Evolutionary conservation across 352 stramenopile species (phyloP).

Genomic region (Phytophthora crassamura): DNA sequence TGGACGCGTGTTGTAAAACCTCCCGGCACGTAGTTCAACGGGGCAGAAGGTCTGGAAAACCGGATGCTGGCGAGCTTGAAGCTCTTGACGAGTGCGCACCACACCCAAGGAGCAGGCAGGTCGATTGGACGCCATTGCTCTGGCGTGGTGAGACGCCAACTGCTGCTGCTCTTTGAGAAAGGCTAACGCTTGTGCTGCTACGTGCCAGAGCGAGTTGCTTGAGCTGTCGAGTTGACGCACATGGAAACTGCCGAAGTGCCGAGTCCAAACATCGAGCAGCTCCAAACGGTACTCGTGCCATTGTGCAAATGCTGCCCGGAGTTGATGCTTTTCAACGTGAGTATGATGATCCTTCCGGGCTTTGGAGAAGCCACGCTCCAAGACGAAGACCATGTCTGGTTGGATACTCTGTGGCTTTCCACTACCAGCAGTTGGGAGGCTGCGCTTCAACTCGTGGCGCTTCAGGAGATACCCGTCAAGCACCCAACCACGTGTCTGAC

Average conservation of each 20-base stretch:
- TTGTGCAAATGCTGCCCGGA: slow-evolving; percentile 33
- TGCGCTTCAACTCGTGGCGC: slow-evolving; percentile 38
- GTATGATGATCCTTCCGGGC: slow-evolving; percentile 34
- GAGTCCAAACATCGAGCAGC: slow-evolving; percentile 52
- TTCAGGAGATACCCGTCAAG: slow-evolving; percentile 61
- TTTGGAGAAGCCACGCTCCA: slow-evolving; percentile 45
- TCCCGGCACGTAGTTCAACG: slow-evolving; percentile 51
- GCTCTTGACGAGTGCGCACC: slow-evolving; percentile 23
- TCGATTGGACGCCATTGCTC: slow-evolving; percentile 21
- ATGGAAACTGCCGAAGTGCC: slow-evolving; percentile 55
- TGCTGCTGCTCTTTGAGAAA: slow-evolving; percentile 46
- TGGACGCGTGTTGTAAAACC: slow-evolving; percentile 39
- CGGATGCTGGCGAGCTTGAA: slow-evolving; percentile 41
- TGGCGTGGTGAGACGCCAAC: slow-evolving; percentile 33
- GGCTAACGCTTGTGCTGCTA: slow-evolving; percentile 31
- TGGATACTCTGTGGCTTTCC: slow-evolving; percentile 34
- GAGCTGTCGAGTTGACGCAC: slow-evolving; percentile 50
- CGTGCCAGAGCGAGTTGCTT: slow-evolving; percentile 55
- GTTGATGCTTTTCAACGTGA: slow-evolving; percentile 4
- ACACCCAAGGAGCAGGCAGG: slow-evolving; percentile 40
- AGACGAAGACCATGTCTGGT: slow-evolving; percentile 57
- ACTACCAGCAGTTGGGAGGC: slow-evolving; percentile 14
- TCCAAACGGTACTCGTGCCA: slow-evolving; percentile 64
- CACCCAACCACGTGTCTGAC: slow-evolving; percentile 63
- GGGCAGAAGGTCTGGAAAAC: slow-evolving; percentile 64